Base-by-base conservation (phyloP, 2,329 filamentous ascomycete genomes). In the Neofusicoccum kwambonambiense region DNA sequence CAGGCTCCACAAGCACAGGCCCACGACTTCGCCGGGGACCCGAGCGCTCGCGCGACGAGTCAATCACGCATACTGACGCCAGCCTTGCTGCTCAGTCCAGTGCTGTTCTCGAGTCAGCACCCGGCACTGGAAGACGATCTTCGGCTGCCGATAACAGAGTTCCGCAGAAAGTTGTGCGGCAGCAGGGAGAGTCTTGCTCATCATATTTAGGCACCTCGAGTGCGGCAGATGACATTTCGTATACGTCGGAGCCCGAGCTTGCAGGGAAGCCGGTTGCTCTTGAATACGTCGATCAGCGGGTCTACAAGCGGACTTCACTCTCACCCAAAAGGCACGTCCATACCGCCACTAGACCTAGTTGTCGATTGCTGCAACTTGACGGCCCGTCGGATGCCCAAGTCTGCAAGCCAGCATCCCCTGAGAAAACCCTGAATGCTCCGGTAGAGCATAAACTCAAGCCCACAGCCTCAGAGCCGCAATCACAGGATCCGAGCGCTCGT, bases 1-100 rank as follows among this genome's bases (percentile, higher is more conserved):
- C 62, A 41, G 34, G 39, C 51, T 27, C 62, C 51, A 50, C 54
- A 35, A 62, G 57, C 47, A 67, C 69, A 39, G 41, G 61, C 62
- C 69, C 70, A 12, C 72, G 70, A 45, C 65, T 77, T 22, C 69
- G 69, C 56, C 73, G 68, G 45, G 75, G 76, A 35, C 70, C 76
- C 3, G 67, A 71, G 62, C 73, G 73, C 42, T 71, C 69, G n/a
- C 69, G 70, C 8, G 71, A 73, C 37, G 71, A 74, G 63, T 71
- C 74, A 39, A 67, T 76, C 35, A 39, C 47, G 5, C 45, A 64
- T 37, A 3, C 19, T 17, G 51, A 57, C 11, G 34, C 51, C 52
- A 31, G 39, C 37, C 39, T 37, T 31, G 39, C 49, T 15, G 22
- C 61, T 63, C 61, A 63, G 22, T 27, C 47, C 42, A 47, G n/a